Evolutionary conservation across 495 filamentous ascomycete genomes (phyloP).

Genomic region (Aspergillus biplanus): DNA sequence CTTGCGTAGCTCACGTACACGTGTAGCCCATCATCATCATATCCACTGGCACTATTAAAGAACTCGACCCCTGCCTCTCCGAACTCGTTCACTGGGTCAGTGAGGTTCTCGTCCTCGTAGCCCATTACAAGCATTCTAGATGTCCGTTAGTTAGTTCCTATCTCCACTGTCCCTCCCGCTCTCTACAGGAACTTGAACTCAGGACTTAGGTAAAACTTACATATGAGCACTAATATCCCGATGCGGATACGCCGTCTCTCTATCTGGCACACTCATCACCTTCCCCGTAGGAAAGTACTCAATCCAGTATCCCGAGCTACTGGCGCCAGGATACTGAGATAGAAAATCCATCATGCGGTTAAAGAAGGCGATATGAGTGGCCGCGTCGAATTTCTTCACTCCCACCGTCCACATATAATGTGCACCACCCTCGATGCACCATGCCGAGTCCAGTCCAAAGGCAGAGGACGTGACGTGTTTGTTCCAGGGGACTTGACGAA

Average conservation of each 20-base stretch:
- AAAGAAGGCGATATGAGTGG: not conserved
- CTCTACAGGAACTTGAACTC: too few relatives aligned
- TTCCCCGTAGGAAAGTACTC: not conserved
- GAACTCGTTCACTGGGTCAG: not conserved
- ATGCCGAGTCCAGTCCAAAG: not conserved
- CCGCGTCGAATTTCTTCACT: not conserved
- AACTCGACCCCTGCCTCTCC: not conserved
- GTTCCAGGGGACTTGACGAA: not conserved
- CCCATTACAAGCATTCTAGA: too few relatives aligned
- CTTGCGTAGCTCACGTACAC: conserved; percentile 41
- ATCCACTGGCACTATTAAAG: too few relatives aligned
- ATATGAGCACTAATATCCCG: not conserved
- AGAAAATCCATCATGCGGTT: not conserved
- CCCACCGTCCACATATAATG: not conserved
- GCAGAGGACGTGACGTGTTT: not conserved
- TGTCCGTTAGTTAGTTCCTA: too few relatives aligned
- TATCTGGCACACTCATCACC: not conserved
- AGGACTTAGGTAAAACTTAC: not conserved
- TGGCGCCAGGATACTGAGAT: not conserved
- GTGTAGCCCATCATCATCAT: not conserved
- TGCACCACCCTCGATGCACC: not conserved
- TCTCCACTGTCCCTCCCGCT: too few relatives aligned
- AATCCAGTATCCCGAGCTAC: not conserved
- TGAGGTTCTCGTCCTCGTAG: too few relatives aligned
- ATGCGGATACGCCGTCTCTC: conserved; percentile 4